These are phyloP conservation scores for Beverwykella pulmonaria DNA, from an alignment of 495 filamentous ascomycete species.

Conservation along the genomic window DNA sequence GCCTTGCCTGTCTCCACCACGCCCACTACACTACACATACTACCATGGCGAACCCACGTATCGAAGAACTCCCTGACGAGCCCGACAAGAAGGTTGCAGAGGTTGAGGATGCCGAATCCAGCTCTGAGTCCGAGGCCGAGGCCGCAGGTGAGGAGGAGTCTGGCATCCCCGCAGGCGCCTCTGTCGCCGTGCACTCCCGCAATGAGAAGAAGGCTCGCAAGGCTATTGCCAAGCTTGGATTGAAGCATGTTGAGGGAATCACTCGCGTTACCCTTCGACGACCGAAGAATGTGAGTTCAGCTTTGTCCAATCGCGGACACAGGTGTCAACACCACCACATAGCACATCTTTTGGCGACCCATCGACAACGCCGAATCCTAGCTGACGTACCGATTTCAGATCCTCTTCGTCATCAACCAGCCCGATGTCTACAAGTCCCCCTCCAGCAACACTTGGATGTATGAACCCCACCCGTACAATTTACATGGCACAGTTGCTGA, in stretches of 20 bases:
- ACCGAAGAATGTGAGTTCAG: constrained; percentile 88
- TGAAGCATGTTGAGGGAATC: constrained; percentile 95
- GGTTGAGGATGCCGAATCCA: constrained; percentile 77
- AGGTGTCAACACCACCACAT: neutral
- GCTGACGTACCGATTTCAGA: constrained; percentile 55
- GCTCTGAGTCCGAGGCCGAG: constrained; percentile 67
- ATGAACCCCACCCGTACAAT: constrained; percentile 48
- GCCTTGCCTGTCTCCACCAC: constrained; percentile 44
- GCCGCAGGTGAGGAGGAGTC: constrained; percentile 60
- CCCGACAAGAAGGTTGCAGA: constrained; percentile 67
- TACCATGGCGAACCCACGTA: constrained; percentile 94
- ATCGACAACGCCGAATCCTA: neutral
- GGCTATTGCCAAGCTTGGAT: constrained; percentile 94
- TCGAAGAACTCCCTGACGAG: constrained; percentile 97
- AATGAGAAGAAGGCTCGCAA: constrained; percentile 99
- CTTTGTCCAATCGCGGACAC: neutral
- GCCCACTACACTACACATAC: constrained; percentile 41
- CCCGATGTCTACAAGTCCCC: constrained; percentile 99
- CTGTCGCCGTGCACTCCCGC: constrained; percentile 89
- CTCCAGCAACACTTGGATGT: constrained; percentile 99
- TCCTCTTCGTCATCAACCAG: constrained; percentile 99
- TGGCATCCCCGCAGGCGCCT: constrained; percentile 80
- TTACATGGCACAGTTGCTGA: constrained; percentile 1
- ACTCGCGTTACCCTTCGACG: constrained; percentile 95
- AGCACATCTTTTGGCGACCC: neutral